A percentile compares a stretch with the other conserved stretches of the same genome.
phyloP scores from a whole-genome alignment of 2,329 filamentous ascomycete species.

The Curvularia verruculosa region DNA sequence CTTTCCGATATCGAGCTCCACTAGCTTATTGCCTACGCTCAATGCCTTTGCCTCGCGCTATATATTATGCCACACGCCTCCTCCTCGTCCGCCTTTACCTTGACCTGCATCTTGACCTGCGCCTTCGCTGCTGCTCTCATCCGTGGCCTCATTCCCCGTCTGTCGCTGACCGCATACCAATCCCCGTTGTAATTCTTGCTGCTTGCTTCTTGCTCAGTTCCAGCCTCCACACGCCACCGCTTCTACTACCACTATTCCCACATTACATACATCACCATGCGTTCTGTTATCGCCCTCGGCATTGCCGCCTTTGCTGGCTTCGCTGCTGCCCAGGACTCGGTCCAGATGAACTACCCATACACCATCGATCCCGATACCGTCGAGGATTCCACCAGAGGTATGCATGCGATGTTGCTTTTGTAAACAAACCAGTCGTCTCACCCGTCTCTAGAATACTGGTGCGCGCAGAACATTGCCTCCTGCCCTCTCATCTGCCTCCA shows the following conservation, averaged over 20 bases:
- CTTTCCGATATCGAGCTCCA: slow-evolving; percentile 18
- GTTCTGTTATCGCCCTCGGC: slow-evolving; percentile 59
- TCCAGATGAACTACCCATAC: slow-evolving; percentile 42
- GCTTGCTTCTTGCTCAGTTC: neutral
- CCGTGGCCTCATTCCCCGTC: slow-evolving; percentile 16
- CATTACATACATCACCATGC: slow-evolving; percentile 48
- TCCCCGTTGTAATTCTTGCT: slow-evolving; percentile 24
- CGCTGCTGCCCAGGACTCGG: slow-evolving; percentile 55
- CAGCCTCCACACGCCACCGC: slow-evolving; percentile 2
- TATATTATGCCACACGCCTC: slow-evolving; percentile 30
- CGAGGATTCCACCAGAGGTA: slow-evolving; percentile 60
- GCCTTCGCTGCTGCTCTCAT: slow-evolving; percentile 38
- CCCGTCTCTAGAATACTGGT: slow-evolving; percentile 64
- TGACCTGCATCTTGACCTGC: too few relatives aligned
- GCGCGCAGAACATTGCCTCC: slow-evolving; percentile 63
- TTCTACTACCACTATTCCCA: neutral
- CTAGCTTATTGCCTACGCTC: slow-evolving; percentile 28
- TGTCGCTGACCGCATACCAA: slow-evolving; percentile 32
- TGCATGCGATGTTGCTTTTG: slow-evolving; percentile 32
- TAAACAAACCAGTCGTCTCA: slow-evolving; percentile 23
- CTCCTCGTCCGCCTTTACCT: slow-evolving; percentile 29
- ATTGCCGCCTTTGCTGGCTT: slow-evolving; percentile 59
- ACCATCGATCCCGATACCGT: slow-evolving; percentile 70
- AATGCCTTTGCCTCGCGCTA: slow-evolving; percentile 32
- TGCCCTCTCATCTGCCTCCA: slow-evolving; percentile 78